Evolutionary conservation across 345 rosid genomes (phyloP).

Genomic region (Aurinia saxatilis): DNA sequence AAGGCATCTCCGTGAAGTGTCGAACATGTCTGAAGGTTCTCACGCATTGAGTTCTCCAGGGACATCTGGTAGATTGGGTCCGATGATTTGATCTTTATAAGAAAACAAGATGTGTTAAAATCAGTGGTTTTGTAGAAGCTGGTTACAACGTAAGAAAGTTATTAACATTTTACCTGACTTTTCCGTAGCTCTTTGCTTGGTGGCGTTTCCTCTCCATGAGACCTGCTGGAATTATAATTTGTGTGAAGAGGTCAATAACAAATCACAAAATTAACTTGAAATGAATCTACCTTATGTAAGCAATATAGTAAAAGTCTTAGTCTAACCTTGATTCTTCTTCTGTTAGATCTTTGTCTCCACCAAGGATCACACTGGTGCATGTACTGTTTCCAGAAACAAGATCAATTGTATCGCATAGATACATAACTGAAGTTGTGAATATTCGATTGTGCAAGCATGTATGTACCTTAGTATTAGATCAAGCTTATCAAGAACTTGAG

Average conservation of each 20-base stretch:
- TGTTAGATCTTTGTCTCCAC: slow-evolving; percentile 52
- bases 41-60: slow-evolving; percentile 69
- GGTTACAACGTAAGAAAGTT: neutral
- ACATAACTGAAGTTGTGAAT: neutral
- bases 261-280: neutral
- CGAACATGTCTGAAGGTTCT: slow-evolving; percentile 80
- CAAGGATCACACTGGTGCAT: slow-evolving; percentile 82
- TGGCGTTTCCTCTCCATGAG: slow-evolving; percentile 49
- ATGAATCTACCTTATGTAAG: neutral
- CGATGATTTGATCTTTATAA: slow-evolving; percentile 54
- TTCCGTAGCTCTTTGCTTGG: slow-evolving; percentile 74
- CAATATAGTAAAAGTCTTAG: neutral
- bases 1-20: slow-evolving; percentile 85
- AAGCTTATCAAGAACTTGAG: slow-evolving; percentile 89
- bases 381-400: slow-evolving; percentile 39
- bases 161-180: slow-evolving; percentile 55
- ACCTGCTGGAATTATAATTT: slow-evolving; percentile 42
- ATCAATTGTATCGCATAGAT: neutral
- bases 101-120: neutral
- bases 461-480: slow-evolving; percentile 82
- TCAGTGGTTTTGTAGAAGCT: slow-evolving; percentile 1
- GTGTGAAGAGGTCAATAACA: neutral
- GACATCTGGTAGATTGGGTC: slow-evolving; percentile 83
- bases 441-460: neutral
- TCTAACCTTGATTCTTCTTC: slow-evolving; percentile 85